A percentile compares a stretch with the other conserved stretches of the same genome.
Evolutionary conservation across 176 grass and related monocot genomes (phyloP).

Genomic region (Oryza longistaminata): DNA sequence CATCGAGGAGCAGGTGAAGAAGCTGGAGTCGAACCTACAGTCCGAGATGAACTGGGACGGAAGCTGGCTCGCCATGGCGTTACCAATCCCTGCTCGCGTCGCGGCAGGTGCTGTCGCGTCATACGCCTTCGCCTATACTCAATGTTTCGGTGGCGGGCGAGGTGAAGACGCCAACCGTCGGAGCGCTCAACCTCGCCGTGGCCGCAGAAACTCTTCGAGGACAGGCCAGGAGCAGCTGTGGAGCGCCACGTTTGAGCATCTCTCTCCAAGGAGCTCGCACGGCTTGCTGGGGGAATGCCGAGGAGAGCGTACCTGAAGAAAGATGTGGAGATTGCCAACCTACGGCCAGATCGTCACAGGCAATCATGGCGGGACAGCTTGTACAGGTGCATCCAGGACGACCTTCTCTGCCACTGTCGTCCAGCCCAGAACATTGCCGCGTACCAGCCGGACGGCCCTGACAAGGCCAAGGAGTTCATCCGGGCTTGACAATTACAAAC

Average conservation of each 20-base stretch:
- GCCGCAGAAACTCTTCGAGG: conserved; percentile 46
- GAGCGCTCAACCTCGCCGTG: conserved; percentile 6
- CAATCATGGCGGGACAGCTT: conserved; percentile 38
- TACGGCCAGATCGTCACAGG: conserved; percentile 32
- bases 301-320: background rate
- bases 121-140: conserved; percentile 54
- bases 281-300: background rate
- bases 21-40: background rate
- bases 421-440: conserved; percentile 10
- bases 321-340: conserved; percentile 6
- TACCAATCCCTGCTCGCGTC: conserved; percentile 12
- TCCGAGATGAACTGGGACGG: background rate
- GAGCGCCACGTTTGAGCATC: conserved; percentile 45
- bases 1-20: conserved; percentile 3
- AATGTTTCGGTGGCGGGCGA: conserved; percentile 49
- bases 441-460: conserved; percentile 27
- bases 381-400: conserved; percentile 52
- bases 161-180: background rate
- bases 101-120: conserved; percentile 27
- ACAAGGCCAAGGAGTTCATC: conserved; percentile 40
- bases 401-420: conserved; percentile 42
- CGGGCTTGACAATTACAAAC: background rate
- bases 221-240: conserved; percentile 48
- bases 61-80: conserved; percentile 28
- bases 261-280: conserved; percentile 31